Evolutionary conservation across 2,329 filamentous ascomycete genomes (phyloP).

Genomic region (Colletotrichum chlorophyti): DNA sequence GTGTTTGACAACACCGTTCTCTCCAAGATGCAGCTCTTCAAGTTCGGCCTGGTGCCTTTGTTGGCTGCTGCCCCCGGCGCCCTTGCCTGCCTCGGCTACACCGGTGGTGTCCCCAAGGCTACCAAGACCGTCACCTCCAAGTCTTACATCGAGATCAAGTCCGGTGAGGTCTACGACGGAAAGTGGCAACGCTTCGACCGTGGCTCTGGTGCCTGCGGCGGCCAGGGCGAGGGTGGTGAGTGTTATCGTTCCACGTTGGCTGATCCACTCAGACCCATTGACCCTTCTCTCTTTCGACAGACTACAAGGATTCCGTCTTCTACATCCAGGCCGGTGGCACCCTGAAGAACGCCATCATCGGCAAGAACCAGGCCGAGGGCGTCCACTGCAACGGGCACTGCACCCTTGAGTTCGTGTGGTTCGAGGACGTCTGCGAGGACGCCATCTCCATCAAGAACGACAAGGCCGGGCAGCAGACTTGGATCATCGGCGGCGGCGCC

Average conservation of each 20-base stretch:
- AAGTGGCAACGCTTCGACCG: constrained; percentile 46
- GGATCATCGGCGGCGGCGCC: constrained; percentile 48
- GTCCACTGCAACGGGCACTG: constrained; percentile 52
- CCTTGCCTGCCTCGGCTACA: constrained; percentile 39
- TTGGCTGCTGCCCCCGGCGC: constrained; percentile 34
- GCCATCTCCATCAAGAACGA: constrained; percentile 33
- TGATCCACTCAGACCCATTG: background rate
- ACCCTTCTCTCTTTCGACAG: constrained; percentile 30
- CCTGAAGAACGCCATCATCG: constrained; percentile 55
- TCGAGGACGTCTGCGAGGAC: constrained; percentile 36
- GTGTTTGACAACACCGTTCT: background rate
- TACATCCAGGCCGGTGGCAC: constrained; percentile 49
- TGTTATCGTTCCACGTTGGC: background rate
- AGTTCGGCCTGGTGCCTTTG: constrained; percentile 32
- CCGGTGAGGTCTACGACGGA: constrained; percentile 41
- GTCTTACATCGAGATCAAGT: constrained; percentile 34
- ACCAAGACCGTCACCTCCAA: constrained; percentile 34
- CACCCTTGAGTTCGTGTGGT: constrained; percentile 42
- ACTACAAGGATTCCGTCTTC: constrained; percentile 50
- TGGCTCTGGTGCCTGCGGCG: constrained; percentile 47
- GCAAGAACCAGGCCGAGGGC: constrained; percentile 45
- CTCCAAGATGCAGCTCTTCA: constrained; percentile 23
- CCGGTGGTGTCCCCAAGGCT: constrained; percentile 38
- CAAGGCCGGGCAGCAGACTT: constrained; percentile 16
- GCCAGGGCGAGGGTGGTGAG: constrained; percentile 48